A percentile compares a stretch with the other conserved stretches of the same genome.
These are phyloP conservation scores for Euphorbia corollata DNA, from an alignment of 441 rosid species.

Conservation along the genomic window DNA sequence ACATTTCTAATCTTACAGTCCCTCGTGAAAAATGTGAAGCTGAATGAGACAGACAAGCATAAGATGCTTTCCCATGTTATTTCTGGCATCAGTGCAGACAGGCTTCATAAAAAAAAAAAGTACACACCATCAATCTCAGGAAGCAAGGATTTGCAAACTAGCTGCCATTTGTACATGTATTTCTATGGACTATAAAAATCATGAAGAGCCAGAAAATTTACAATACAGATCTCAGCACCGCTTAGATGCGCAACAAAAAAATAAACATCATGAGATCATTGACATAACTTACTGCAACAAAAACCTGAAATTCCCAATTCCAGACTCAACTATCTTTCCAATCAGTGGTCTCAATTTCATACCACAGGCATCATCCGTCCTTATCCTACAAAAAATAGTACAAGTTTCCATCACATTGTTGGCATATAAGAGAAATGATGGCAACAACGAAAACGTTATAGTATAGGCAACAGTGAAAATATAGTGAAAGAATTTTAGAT, in stretches of 20 bases:
- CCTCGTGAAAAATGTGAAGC: no score
- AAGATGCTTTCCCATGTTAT: no score
- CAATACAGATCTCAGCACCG: conserved; percentile 32
- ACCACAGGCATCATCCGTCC: conserved; percentile 30
- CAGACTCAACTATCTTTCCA: conserved; percentile 8
- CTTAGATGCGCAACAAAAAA: conserved; percentile 32
- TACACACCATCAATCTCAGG: conserved; percentile 24
- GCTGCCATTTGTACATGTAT: conserved; percentile 32
- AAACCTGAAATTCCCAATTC: conserved; percentile 37
- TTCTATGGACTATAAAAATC: conserved; percentile 27
- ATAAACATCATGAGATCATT: conserved; percentile 31
- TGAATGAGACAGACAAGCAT: no score
- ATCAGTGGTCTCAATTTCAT: not conserved
- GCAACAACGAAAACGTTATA: no score
- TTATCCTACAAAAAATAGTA: conserved; percentile 35
- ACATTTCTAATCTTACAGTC: no score
- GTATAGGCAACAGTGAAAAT: no score
- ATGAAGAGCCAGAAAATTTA: conserved; percentile 9
- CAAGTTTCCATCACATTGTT: not conserved
- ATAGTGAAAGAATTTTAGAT: no score
- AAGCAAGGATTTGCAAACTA: conserved; percentile 23
- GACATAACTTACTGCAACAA: conserved; percentile 19
- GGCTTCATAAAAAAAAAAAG: not conserved
- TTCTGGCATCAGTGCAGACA: no score
- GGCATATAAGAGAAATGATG: not conserved